Evolutionary conservation across 2,329 filamentous ascomycete species (phyloP).

Genomic region (Venturia oleaginea): DNA sequence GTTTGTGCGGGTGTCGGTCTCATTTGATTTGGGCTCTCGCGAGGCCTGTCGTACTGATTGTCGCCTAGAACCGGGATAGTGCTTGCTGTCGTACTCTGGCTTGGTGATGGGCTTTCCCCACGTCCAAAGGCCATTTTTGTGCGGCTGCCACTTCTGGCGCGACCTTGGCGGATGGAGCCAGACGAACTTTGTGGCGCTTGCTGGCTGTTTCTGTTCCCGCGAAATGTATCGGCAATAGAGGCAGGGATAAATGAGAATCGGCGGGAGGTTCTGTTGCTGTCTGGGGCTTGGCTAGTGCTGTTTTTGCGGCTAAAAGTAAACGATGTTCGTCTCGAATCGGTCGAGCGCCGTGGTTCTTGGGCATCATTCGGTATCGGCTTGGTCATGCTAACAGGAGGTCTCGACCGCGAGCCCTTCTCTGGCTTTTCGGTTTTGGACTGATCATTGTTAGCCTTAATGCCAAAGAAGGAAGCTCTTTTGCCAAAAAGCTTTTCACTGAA

Average conservation of each 20-base stretch:
- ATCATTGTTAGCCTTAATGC: conserved; percentile 35
- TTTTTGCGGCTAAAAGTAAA: conserved; percentile 42
- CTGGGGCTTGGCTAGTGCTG: conserved; percentile 25
- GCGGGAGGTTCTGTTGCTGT: conserved; percentile 31
- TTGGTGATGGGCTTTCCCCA: conserved; percentile 19
- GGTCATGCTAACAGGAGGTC: conserved; percentile 88
- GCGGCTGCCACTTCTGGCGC: conserved; percentile 24
- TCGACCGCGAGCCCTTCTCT: conserved; percentile 36
- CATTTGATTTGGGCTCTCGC: not conserved
- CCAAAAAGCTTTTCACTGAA: conserved; percentile 80
- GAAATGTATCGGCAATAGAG: conserved; percentile 35
- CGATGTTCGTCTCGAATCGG: conserved; percentile 40
- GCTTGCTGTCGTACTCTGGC: conserved; percentile 8
- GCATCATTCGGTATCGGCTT: conserved; percentile 55
- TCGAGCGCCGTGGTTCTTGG: conserved; percentile 41
- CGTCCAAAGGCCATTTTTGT: conserved; percentile 35
- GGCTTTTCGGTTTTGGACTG: conserved; percentile 26
- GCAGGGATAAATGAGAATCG: conserved; percentile 43
- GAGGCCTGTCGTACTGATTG: conserved; percentile 4
- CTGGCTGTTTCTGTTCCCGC: conserved; percentile 22
- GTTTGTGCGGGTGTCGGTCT: not conserved
- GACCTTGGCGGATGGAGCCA: conserved; percentile 24
- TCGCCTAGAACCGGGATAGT: conserved; percentile 6
- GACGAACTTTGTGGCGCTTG: conserved; percentile 19
- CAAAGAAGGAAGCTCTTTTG: conserved; percentile 72